Percentiles rank a stretch among this genome's conserved stretches.
phyloP scores from a whole-genome alignment of 345 rosid species.

The Syzygium jambos region DNA sequence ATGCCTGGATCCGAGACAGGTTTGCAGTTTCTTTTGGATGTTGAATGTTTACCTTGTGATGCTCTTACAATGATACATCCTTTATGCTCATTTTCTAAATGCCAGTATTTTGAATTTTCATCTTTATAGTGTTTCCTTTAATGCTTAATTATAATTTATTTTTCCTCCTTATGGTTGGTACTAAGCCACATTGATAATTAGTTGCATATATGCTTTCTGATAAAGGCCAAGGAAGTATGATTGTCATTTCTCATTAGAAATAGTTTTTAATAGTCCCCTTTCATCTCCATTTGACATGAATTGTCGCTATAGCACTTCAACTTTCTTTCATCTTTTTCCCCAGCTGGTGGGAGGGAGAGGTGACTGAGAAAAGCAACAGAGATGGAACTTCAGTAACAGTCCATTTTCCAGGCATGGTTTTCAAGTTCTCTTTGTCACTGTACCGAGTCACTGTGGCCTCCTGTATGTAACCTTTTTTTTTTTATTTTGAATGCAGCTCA shows the following conservation, averaged over 20 bases:
- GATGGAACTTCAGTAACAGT: slow-evolving; percentile 63
- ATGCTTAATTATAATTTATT: not conserved
- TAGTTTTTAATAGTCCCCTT: not conserved
- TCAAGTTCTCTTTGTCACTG: not conserved
- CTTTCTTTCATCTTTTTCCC: not conserved
- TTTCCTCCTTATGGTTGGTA: not conserved
- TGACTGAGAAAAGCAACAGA: slow-evolving; percentile 74
- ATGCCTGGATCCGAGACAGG: slow-evolving; percentile 85
- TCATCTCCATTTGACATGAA: not conserved
- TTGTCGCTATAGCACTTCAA: not conserved
- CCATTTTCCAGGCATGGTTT: slow-evolving; percentile 61
- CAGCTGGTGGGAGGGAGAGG: slow-evolving; percentile 97
- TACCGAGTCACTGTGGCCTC: not conserved
- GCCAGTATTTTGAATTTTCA: not conserved
- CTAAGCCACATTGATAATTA: not conserved
- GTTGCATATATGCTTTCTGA: not conserved
- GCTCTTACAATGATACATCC: not conserved
- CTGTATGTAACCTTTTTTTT: not conserved
- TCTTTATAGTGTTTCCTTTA: not conserved
- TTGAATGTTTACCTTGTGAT: not conserved
- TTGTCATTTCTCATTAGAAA: not conserved
- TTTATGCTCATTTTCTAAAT: not conserved
- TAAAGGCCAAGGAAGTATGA: not conserved
- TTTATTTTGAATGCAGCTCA: slow-evolving; percentile 36
- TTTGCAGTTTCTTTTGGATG: slow-evolving; percentile 11